Evolutionary conservation across 208 protist genomes (phyloP).

Genomic region (Leptomonas pyrrhocoris): DNA sequence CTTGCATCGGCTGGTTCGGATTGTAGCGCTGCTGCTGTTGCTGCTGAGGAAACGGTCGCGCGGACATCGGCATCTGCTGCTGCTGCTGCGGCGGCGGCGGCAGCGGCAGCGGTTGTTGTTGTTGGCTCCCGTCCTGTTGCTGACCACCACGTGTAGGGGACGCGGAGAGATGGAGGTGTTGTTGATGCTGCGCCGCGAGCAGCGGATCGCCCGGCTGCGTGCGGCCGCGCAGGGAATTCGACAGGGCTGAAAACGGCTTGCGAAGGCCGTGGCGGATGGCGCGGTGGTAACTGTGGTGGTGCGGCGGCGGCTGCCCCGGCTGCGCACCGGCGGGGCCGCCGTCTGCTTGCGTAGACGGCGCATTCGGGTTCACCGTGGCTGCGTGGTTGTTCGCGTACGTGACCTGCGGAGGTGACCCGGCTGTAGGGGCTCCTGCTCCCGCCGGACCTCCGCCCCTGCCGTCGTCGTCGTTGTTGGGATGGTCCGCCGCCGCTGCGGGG

Average conservation of each 20-base stretch:
- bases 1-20: not conserved
- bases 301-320: not conserved
- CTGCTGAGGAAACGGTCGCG: slow-evolving; percentile 1
- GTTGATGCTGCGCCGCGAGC: not conserved
- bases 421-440: not conserved
- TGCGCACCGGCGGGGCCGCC: not conserved
- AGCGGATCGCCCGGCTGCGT: slow-evolving; percentile 1
- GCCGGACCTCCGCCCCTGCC: too few species aligned
- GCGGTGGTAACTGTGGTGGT: slow-evolving; percentile 13
- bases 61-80: not conserved
- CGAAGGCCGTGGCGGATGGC: slow-evolving; percentile 6
- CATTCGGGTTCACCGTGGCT: slow-evolving; percentile 2
- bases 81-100: not conserved
- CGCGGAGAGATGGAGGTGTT: not conserved
- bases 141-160: not conserved
- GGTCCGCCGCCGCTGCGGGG: not conserved
- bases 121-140: too few species aligned
- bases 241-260: slow-evolving; percentile 4
- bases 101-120: not conserved
- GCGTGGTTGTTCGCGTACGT: slow-evolving; percentile 25
- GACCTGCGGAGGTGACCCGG: slow-evolving; percentile 6
- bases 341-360: not conserved
- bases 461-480: not conserved
- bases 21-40: slow-evolving; percentile 7
- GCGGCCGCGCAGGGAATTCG: slow-evolving; percentile 19